phyloP scores from a whole-genome alignment of 1,284 basidiomycete genomes.

The Inonotus obliquus region DNA sequence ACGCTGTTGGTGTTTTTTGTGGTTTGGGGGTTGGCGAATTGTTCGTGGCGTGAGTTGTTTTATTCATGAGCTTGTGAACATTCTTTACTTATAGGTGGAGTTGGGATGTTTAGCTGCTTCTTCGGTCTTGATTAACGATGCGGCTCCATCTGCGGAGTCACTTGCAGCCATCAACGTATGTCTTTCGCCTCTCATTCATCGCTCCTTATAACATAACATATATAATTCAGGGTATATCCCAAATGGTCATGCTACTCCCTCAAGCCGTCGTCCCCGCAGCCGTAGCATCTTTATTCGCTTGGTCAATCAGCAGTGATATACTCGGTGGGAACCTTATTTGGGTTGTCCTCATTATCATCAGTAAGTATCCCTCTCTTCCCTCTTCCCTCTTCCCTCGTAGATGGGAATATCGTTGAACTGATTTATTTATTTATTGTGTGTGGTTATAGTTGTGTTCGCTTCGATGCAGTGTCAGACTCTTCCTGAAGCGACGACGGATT shows the following conservation, averaged over 20 bases:
- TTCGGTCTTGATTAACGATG: constrained; percentile 21
- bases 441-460: constrained; percentile 12
- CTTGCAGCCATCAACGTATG: constrained; percentile 21
- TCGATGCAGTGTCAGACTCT: constrained; percentile 20
- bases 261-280: constrained; percentile 22
- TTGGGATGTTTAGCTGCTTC: constrained; percentile 10
- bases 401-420: background rate
- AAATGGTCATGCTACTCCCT: constrained; percentile 21
- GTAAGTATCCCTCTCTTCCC: constrained; percentile 8
- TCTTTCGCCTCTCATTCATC: background rate
- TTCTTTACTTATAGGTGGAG: background rate
- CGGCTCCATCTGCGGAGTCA: constrained; percentile 20
- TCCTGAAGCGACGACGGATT: constrained; percentile 20
- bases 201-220: background rate
- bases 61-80: background rate
- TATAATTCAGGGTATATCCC: constrained; percentile 15
- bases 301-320: constrained; percentile 18
- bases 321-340: constrained; percentile 13
- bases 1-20: constrained; percentile 17
- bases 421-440: background rate
- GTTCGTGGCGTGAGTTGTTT: constrained; percentile 16
- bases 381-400: too few species aligned
- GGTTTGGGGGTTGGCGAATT: constrained; percentile 15
- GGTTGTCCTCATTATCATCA: constrained; percentile 2
- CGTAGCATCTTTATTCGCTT: constrained; percentile 22